phyloP scores from a whole-genome alignment of 208 protist species.

The Crithidia fasciculata region DNA sequence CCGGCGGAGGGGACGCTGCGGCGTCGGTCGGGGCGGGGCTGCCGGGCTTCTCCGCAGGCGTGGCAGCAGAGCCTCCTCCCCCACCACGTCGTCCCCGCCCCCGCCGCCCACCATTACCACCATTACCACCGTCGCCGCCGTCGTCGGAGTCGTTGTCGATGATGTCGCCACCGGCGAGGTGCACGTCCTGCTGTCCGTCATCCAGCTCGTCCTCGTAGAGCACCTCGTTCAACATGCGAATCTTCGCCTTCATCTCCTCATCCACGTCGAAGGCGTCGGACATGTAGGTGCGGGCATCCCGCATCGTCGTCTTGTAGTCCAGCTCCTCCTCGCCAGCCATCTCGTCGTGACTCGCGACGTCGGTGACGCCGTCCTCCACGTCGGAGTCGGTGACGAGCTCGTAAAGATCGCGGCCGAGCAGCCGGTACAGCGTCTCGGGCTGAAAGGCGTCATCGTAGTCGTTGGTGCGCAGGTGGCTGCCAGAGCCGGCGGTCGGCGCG shows the following conservation, averaged over 20 bases:
- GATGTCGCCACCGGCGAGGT: slow-evolving; percentile 31
- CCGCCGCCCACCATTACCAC: not conserved
- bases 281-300: slow-evolving; percentile 31
- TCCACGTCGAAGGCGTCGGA: slow-evolving; percentile 71
- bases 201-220: slow-evolving; percentile 93
- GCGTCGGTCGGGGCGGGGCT: slow-evolving; percentile 7
- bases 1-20: not conserved
- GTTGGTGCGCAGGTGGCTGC: slow-evolving; percentile 9
- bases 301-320: slow-evolving; percentile 27
- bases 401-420: slow-evolving; percentile 56
- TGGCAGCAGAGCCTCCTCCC: too few relatives aligned
- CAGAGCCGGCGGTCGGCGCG: not conserved
- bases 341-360: slow-evolving; percentile 7
- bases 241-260: slow-evolving; percentile 80
- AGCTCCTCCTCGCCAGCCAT: slow-evolving; percentile 19
- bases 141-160: slow-evolving; percentile 34
- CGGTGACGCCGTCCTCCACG: slow-evolving; percentile 41
- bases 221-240: slow-evolving; percentile 82
- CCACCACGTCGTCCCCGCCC: too few relatives aligned
- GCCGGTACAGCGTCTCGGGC: slow-evolving; percentile 38
- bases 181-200: slow-evolving; percentile 68
- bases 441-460: slow-evolving; percentile 49
- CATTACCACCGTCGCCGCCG: not conserved
- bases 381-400: slow-evolving; percentile 51
- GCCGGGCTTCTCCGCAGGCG: not conserved